Evolutionary conservation across 2,329 filamentous ascomycete species (phyloP), one percentile per base, ranked within the genome.

Genomic region (Beauveria sp.): DNA sequence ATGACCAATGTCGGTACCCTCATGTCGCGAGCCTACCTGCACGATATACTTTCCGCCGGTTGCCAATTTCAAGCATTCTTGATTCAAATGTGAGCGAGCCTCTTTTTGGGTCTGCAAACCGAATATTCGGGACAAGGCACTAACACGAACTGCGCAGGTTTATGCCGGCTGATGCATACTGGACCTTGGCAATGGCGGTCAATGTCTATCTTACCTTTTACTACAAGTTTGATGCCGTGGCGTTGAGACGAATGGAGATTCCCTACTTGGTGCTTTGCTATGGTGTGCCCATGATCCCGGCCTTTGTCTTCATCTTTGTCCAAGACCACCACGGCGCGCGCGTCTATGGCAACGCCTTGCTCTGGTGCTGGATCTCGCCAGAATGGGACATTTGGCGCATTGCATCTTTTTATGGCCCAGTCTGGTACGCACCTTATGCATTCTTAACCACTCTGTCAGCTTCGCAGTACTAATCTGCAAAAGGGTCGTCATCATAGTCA

Each of bases 191-290:
- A 59, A 95, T 96, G 90, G 89, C 90, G 1, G 80, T 87, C 66
- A 96, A 95, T 70, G 90, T 95, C 57, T 91, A 91, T 71, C 75
- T 93, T 16, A 92, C 90, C 0, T 91, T 95, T 69, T 92, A 91
- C 72, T 80, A 79, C 68, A 89, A 88, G 65, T 93, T 86, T 66
- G 84, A 88, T 63, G 83, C 86, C 1, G 74, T 79, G 4, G 80
- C 82, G 58, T 76, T 95, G 16, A 84, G 84, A 12, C 78, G 74
- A 50, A 80, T 93, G 70, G 91, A 95, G 70, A 82, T 86, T 51
- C 86, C 81, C 62, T 95, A 95, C 65, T 70, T 91, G 1, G 38
- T 86, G 1, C 70, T 79, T 61, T 91, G 89, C 70, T 95, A 95
- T 64, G 90, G 90, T 0, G 64, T 91, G 3, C 89, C 90, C 0